Evolutionary conservation across 2,329 filamentous ascomycete genomes (phyloP).

Genomic region (Fusarium nanum): DNA sequence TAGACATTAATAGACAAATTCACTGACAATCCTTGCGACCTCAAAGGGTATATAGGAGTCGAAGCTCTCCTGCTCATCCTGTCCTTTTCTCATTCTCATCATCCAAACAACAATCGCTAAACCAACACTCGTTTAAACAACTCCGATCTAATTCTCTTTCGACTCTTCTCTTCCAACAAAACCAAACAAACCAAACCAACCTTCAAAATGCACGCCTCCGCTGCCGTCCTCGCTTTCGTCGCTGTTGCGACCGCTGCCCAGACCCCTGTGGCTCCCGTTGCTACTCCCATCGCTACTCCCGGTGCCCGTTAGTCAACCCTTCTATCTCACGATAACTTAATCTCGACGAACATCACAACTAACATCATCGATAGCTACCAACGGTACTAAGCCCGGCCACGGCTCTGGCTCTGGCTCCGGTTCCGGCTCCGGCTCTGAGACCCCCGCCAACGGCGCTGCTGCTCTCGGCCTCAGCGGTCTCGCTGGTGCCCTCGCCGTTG

Average conservation of each 20-base stretch:
- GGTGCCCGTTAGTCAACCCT: conserved; percentile 33
- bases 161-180: conserved; percentile 6
- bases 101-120: conserved; percentile 34
- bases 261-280: conserved; percentile 35
- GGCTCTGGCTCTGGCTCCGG: conserved; percentile 20
- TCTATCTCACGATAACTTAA: conserved; percentile 16
- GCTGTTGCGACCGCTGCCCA: conserved; percentile 40
- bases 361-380: conserved; percentile 25
- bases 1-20: conserved; percentile 8
- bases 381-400: conserved; percentile 32
- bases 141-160: conserved; percentile 20
- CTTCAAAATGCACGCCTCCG: conserved; percentile 44
- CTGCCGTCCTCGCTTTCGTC: conserved; percentile 45
- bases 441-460: conserved; percentile 36
- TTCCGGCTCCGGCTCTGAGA: conserved; percentile 12
- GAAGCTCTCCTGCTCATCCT: conserved; percentile 24
- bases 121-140: conserved; percentile 35
- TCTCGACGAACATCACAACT: conserved; percentile 10
- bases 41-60: conserved; percentile 38
- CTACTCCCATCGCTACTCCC: conserved; percentile 35
- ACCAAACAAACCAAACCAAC: conserved; percentile 19
- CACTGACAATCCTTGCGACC: conserved; percentile 29
- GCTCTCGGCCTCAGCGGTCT: conserved; percentile 39
- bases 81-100: conserved; percentile 9
- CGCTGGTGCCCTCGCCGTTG: conserved; percentile 40